phyloP scores from a whole-genome alignment of 2,329 filamentous ascomycete genomes.

The Monosporascus sp. region DNA sequence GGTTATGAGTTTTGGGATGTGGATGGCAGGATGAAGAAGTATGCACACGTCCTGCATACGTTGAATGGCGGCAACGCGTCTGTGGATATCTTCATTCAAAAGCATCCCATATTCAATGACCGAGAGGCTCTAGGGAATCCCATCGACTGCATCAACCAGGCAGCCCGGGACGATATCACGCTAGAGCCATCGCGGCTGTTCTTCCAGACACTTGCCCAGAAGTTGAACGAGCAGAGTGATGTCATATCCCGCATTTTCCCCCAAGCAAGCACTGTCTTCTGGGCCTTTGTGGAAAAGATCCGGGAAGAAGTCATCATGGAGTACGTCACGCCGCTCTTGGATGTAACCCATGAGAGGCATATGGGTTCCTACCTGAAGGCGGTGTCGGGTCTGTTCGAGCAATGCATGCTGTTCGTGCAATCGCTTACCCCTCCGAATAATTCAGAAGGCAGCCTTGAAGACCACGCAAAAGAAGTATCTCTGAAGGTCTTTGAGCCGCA shows the following conservation, averaged over 20 bases:
- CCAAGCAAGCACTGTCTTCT: conserved; percentile 63
- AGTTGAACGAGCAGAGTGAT: conserved; percentile 76
- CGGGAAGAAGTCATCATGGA: conserved; percentile 81
- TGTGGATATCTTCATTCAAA: conserved; percentile 81
- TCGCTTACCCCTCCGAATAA: conserved; percentile 64
- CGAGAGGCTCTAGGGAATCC: conserved; percentile 67
- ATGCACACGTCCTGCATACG: conserved; percentile 77
- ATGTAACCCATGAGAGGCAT: conserved; percentile 76
- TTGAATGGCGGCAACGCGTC: conserved; percentile 77
- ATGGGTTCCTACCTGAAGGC: conserved; percentile 77
- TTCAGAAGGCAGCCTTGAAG: conserved; percentile 54
- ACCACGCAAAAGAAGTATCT: conserved; percentile 63
- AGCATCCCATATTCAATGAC: conserved; percentile 77
- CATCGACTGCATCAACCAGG: conserved; percentile 74
- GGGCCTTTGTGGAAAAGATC: conserved; percentile 75
- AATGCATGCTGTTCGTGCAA: conserved; percentile 72
- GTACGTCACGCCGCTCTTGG: conserved; percentile 79
- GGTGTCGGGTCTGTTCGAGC: conserved; percentile 82
- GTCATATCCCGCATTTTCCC: conserved; percentile 83
- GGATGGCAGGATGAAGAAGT: conserved; percentile 81
- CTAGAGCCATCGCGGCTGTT: conserved; percentile 78
- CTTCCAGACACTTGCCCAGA: conserved; percentile 67
- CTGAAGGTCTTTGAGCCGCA: conserved; percentile 81
- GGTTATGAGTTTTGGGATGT: conserved; percentile 87
- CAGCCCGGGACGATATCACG: conserved; percentile 61